A percentile compares a stretch with the other conserved stretches of the same genome.
phyloP scores from a whole-genome alignment of 176 grass and related monocot genomes.

The Chrysopogon serrulatus region DNA sequence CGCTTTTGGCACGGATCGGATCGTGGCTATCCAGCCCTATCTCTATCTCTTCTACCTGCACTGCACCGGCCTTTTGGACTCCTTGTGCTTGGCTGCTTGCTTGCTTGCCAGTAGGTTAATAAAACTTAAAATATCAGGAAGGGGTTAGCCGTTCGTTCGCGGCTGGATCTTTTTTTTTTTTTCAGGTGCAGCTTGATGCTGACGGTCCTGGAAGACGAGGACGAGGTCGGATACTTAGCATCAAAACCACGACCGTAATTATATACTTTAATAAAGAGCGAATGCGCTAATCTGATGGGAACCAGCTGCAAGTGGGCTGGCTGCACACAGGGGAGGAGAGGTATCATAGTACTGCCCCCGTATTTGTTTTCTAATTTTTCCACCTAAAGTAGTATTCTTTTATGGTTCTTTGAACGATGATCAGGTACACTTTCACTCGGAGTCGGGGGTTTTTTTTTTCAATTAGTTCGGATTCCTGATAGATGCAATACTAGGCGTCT shows the following conservation, averaged over 20 bases:
- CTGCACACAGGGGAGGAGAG: neutral
- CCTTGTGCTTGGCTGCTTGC: neutral
- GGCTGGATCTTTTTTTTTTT: neutral
- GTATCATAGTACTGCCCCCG: neutral
- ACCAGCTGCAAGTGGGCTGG: neutral
- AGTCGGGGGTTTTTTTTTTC: neutral
- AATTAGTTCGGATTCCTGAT: neutral
- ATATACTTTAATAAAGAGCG: rapidly evolving
- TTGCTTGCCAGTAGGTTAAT: too few relatives aligned
- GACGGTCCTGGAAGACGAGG: neutral
- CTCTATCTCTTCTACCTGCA: neutral
- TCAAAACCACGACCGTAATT: neutral
- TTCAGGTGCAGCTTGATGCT: neutral
- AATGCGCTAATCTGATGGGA: neutral
- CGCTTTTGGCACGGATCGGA: neutral
- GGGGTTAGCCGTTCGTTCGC: neutral
- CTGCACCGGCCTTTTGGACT: neutral
- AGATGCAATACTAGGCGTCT: neutral
- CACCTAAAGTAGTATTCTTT: neutral
- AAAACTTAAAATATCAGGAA: neutral
- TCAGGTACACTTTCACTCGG: neutral
- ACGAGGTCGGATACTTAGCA: neutral
- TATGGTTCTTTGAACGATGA: neutral
- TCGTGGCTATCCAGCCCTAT: neutral
- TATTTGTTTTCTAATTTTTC: neutral